A percentile compares a stretch with the other conserved stretches of the same genome.
Conservation (phyloP, 176 grass and related monocot species). For the Pontederia crassipes region DNA sequence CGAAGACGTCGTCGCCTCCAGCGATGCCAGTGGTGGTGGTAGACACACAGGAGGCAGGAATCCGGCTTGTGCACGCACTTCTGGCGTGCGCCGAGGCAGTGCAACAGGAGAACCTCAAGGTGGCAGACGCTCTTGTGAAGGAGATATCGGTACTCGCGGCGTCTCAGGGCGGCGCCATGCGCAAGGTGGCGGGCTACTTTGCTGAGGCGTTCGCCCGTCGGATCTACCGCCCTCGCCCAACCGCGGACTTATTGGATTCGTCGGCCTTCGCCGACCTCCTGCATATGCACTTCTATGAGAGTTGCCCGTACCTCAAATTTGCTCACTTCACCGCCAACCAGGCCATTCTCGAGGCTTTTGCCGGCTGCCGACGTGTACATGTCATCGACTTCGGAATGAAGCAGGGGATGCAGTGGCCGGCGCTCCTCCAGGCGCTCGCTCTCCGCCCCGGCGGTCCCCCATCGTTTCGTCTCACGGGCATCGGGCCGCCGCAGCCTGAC, state of each 20-base stretch:
- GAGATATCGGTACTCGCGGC: background rate
- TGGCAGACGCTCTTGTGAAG: slow-evolving; percentile 4
- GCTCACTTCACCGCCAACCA: slow-evolving; percentile 4
- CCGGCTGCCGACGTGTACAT: slow-evolving; percentile 2
- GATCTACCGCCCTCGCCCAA: background rate
- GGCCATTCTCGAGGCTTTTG: slow-evolving; percentile 4
- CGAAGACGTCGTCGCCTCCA: background rate
- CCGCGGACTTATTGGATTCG: background rate
- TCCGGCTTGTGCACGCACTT: slow-evolving; percentile 7
- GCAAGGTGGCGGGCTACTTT: slow-evolving; percentile 4
- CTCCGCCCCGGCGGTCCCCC: slow-evolving; percentile 5
- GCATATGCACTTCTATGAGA: slow-evolving; percentile 2
- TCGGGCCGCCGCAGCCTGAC: slow-evolving; percentile 12
- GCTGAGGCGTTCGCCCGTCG: background rate
- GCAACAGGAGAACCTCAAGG: slow-evolving; percentile 8
- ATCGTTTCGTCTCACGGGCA: slow-evolving; percentile 2
- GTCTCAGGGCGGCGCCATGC: slow-evolving; percentile 12
- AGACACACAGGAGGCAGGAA: slow-evolving; percentile 5
- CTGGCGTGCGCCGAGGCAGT: slow-evolving; percentile 5
- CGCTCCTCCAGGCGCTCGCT: slow-evolving; percentile 6
- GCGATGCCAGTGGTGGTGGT: slow-evolving; percentile 8
- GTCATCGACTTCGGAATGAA: slow-evolving; percentile 8
- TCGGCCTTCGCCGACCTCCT: slow-evolving; percentile 1
- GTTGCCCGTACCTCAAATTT: slow-evolving; percentile 2
- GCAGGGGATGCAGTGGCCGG: slow-evolving; percentile 9